Evolutionary conservation across 345 rosid genomes (phyloP).

Genomic region (Eucalyptus marginata): DNA sequence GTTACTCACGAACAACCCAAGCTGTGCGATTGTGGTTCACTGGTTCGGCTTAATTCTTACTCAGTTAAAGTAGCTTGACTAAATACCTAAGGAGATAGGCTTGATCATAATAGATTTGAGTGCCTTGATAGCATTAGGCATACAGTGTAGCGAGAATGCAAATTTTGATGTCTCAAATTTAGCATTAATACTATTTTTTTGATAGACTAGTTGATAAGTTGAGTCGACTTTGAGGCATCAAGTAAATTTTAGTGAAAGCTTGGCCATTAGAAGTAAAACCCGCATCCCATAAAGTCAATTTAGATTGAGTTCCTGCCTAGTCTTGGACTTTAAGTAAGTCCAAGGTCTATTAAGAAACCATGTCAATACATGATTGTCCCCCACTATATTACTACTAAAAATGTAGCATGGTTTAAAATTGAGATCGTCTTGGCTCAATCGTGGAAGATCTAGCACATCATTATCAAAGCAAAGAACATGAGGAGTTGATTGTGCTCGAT

Average conservation of each 20-base stretch:
- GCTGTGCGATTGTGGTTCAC: not conserved
- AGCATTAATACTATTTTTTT: not conserved
- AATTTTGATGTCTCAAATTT: not conserved
- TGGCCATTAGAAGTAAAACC: not conserved
- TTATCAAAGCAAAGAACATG: not conserved
- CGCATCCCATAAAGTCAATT: not conserved
- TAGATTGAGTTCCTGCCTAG: not conserved
- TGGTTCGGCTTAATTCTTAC: not conserved
- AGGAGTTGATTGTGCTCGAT: not conserved
- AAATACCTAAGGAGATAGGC: not conserved
- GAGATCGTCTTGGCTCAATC: not conserved
- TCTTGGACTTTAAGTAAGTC: not conserved
- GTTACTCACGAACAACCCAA: not conserved
- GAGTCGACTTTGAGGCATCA: not conserved
- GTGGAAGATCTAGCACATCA: not conserved
- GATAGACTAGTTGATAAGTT: not conserved
- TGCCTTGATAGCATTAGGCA: not conserved
- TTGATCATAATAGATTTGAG: not conserved
- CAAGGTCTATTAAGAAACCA: not conserved
- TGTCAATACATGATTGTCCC: not conserved
- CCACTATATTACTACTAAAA: not conserved
- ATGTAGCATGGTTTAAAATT: not conserved
- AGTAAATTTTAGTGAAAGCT: not conserved
- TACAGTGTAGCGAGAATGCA: not conserved
- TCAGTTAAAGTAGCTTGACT: not conserved